phyloP scores from a whole-genome alignment of 2,329 filamentous ascomycete species.

The Aureobasidium zeae region DNA sequence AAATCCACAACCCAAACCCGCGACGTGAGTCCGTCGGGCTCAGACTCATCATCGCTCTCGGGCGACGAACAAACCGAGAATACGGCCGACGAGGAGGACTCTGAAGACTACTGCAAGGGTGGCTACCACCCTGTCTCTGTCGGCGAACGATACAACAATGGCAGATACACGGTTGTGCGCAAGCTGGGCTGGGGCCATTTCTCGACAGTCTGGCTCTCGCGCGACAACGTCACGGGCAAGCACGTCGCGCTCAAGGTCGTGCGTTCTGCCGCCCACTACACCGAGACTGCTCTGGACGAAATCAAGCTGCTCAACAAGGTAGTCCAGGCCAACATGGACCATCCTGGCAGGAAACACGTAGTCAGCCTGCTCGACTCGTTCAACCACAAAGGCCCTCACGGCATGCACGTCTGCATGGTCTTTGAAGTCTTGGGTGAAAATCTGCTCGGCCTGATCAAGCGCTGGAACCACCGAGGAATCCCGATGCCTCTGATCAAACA shows the following conservation, averaged over 20 bases:
- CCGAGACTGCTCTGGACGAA: conserved; percentile 96
- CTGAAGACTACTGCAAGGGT: conserved; percentile 98
- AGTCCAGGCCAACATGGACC: conserved; percentile 86
- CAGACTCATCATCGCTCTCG: conserved; percentile 60
- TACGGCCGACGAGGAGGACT: conserved; percentile 96
- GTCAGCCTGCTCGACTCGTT: conserved; percentile 95
- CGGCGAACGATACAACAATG: conserved; percentile 95
- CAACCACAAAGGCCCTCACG: conserved; percentile 94
- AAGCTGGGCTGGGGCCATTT: conserved; percentile 98
- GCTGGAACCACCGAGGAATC: conserved; percentile 96
- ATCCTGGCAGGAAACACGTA: conserved; percentile 89
- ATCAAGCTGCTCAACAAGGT: conserved; percentile 98
- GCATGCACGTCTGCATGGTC: conserved; percentile 97
- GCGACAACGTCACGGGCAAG: conserved; percentile 80
- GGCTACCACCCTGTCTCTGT: conserved; percentile 93
- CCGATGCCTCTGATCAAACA: conserved; percentile 96
- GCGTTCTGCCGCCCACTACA: conserved; percentile 94
- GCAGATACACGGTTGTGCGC: conserved; percentile 89
- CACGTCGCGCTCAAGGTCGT: conserved; percentile 98
- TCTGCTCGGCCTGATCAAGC: conserved; percentile 87
- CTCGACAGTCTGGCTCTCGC: conserved; percentile 82
- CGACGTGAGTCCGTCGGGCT: conserved; percentile 63
- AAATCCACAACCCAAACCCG: conserved; percentile 39
- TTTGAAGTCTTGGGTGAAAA: conserved; percentile 98
- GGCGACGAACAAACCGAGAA: conserved; percentile 76